Conservation (phyloP, 164 flowering plant genomes). For the Saururus chinensis region DNA sequence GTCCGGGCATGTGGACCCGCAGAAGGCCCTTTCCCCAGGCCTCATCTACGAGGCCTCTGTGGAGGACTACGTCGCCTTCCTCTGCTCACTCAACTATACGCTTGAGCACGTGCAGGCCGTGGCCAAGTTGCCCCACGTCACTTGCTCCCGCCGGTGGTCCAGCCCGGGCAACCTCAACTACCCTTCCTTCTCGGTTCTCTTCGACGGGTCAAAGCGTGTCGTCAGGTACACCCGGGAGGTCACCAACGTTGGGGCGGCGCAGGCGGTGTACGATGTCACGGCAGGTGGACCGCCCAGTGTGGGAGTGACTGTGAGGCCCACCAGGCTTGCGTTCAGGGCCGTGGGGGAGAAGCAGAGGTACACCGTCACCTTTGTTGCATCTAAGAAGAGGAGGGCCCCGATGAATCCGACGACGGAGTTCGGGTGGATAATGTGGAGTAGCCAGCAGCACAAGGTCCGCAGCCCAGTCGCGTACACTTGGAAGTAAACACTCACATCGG, state of each 20-base stretch:
- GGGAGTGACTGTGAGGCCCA: conserved; percentile 45
- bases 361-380: conserved; percentile 49
- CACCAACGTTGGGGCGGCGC: conserved; percentile 68
- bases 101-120: conserved; percentile 26
- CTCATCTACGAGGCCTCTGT: conserved; percentile 55
- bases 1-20: conserved; percentile 73
- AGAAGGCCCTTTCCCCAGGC: conserved; percentile 72
- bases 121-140: conserved; percentile 35
- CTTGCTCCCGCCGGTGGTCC: conserved; percentile 33
- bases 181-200: conserved; percentile 56
- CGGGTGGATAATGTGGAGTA: conserved; percentile 61
- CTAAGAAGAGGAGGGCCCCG: conserved; percentile 11
- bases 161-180: conserved; percentile 61
- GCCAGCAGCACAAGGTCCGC: conserved; percentile 37
- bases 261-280: conserved; percentile 33
- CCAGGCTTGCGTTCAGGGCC: conserved; percentile 36
- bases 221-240: conserved; percentile 49
- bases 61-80: conserved; percentile 54
- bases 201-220: conserved; percentile 27
- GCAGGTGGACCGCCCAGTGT: conserved; percentile 37
- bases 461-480: conserved; percentile 74
- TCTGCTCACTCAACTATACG: conserved; percentile 56
- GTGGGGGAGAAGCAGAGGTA: conserved; percentile 59
- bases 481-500: conserved; percentile 14
- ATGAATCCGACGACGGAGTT: conserved; percentile 15